Evolutionary conservation across 2,329 filamentous ascomycete species (phyloP), one percentile per base, ranked within the genome.

Genomic region (Achaetomium macrosporum): DNA sequence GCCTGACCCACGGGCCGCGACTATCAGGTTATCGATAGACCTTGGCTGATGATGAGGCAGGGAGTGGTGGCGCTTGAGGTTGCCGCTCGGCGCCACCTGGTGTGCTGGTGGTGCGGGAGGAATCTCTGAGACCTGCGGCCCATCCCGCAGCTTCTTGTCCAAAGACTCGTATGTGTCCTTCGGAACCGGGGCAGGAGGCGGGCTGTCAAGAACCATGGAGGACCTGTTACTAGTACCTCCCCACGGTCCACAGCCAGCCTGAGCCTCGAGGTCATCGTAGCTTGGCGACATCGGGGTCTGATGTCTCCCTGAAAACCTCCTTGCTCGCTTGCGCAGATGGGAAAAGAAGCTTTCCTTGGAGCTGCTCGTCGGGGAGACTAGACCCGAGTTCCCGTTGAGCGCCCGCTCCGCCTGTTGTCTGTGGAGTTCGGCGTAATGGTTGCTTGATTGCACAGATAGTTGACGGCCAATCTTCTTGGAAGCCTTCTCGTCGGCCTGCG

Each of bases 331-430:
- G 52, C 93, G 83, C 8, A 99, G 78, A 67, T 99, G 93, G 0
- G 93, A 97, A 72, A 99, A 99, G 76, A 99, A 99, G 69, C 93
- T 90, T 69, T 99, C 93, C 66, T 95, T 95, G 52, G 90, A 88
- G 16, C 81, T 88, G 63, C 80, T 85, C 0, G 85, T 83, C 4
- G 90, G 89, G 6, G 90, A 93, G 15, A 81, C 83, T 20, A 91
- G 75, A 19, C 85, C 87, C 33, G 79, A 81, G 63, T 86, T 84
- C 49, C 91, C 93, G 66, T 90, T 96, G 42, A 97, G 77, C 36
- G 90, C 90, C 57, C 89, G 81, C 69, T 97, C 92, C 13, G 92
- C 90, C 69, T 97, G 90, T 71, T 92, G 89, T 51, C 92, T 82
- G 67, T 96, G 90, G 59, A 88, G 75, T 64, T 96, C 91, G 29